Percentiles rank a stretch among this genome's conserved stretches.
Conservation (phyloP, 495 filamentous ascomycete species). For the Sporormia fimetaria region DNA sequence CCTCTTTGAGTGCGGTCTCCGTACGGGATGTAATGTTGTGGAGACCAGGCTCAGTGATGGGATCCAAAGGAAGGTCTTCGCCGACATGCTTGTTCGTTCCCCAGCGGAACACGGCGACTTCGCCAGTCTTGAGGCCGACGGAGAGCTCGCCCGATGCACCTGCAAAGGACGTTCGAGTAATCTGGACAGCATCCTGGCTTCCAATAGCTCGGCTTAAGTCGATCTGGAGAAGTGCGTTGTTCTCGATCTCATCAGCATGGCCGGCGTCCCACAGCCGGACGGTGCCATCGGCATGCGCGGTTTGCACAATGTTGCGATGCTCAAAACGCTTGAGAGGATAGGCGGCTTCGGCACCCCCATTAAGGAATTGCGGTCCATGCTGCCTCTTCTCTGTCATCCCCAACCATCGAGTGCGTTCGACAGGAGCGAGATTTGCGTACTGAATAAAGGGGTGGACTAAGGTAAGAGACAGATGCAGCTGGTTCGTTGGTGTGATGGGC, state of each 20-base stretch:
- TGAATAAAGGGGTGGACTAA: constrained; percentile 83
- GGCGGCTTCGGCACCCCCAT: constrained; percentile 59
- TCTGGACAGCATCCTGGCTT: constrained; percentile 62
- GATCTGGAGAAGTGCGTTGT: constrained; percentile 65
- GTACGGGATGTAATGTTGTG: constrained; percentile 60
- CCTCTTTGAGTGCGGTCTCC: constrained; percentile 71
- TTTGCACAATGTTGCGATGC: constrained; percentile 65
- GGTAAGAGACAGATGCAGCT: constrained; percentile 70
- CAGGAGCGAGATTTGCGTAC: constrained; percentile 49
- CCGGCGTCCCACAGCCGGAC: constrained; percentile 84
- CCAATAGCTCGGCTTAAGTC: constrained; percentile 77
- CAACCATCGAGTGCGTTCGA: constrained; percentile 74
- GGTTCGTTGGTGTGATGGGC: constrained; percentile 80
- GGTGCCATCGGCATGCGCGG: constrained; percentile 77
- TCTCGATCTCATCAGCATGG: constrained; percentile 85
- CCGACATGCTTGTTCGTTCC: constrained; percentile 54
- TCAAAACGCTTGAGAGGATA: constrained; percentile 64
- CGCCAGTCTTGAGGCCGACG: constrained; percentile 66
- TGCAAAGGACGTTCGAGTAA: constrained; percentile 64
- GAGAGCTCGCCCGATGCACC: constrained; percentile 72
- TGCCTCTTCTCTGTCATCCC: constrained; percentile 69
- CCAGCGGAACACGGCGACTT: constrained; percentile 83
- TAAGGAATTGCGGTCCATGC: constrained; percentile 60
- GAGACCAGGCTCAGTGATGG: constrained; percentile 44
- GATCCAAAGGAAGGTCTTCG: constrained; percentile 42